Base-by-base conservation (phyloP, 2,329 filamentous ascomycete genomes). In the Chalara sp. region DNA sequence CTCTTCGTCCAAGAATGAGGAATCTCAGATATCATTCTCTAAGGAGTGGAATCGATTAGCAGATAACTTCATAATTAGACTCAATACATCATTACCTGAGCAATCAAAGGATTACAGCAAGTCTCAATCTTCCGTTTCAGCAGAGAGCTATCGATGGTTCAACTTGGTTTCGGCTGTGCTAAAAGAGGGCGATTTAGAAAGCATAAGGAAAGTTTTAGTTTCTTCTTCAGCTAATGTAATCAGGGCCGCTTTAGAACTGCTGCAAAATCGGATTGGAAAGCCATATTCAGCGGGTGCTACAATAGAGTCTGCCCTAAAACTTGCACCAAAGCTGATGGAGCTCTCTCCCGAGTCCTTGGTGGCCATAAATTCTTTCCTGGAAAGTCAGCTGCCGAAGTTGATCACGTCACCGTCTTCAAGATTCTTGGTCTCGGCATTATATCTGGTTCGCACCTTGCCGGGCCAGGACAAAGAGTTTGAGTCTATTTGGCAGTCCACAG, bases 41-140 rank as follows among this genome's bases (percentile, higher is more conserved):
- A 66, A 73, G 3, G 73, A 84, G 56, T 93, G 88, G 87, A 66
- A 72, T 2, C 71, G 71, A 1, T 67, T 89, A n/a, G 78, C 80
- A 0, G 70, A 78, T 1, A 66, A 74, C 0, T 69, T 96, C n/a
- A 72, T 84, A 30, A 73, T 81, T 32, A 76, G 79, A 37, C 82
- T 96, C 51, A 83, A 83, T 49, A 79, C 80, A 5, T 95, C 89
- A 0, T 76, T 88, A 5, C 89, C 91, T 1, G 89, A 92, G 63
- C 83, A 92, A 50, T 90, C 89, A 0, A 85, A 85, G 55, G 86
- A 89, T 13, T 87, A 87, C 58, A 76, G 79, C 30, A 75, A 76
- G 41, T 95, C 89, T 0, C 89, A 96, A 64, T 76, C 80, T 47
- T 72, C 74, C 11, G 40, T 95, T 30, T 79, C 80, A 7, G 74